These are phyloP conservation scores for Pugionium dolabratum DNA, from an alignment of 345 rosid species.

Conservation along the genomic window DNA sequence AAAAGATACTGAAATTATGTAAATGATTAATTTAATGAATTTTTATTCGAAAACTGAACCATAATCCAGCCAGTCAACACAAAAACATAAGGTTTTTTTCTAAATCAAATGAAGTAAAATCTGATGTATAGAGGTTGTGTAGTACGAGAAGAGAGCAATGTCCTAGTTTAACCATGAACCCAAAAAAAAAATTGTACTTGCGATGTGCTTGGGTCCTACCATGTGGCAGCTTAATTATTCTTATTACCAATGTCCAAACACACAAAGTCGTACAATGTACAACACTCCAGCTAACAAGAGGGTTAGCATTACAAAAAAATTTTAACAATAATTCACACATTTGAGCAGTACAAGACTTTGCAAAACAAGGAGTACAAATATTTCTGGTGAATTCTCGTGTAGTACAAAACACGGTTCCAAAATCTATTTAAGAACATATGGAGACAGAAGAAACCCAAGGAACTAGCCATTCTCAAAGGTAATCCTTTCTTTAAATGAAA, in stretches of 20 bases:
- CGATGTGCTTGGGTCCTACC: conserved; percentile 35
- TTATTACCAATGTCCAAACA: conserved; percentile 3
- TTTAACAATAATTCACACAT: too few relatives aligned
- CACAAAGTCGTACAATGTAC: conserved; percentile 17
- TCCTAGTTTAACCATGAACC: conserved; percentile 2
- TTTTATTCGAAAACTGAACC: neutral
- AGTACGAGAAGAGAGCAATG: conserved; percentile 14
- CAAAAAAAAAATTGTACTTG: conserved; percentile 6
- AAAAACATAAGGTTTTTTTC: too few relatives aligned
- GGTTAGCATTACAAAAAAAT: conserved; percentile 6
- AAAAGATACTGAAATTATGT: neutral
- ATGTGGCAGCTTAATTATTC: conserved; percentile 36
- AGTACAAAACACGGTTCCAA: conserved; percentile 35
- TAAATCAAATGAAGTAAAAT: neutral
- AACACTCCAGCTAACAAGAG: neutral
- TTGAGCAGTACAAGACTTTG: conserved; percentile 27
- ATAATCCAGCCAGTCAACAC: neutral
- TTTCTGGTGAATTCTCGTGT: conserved; percentile 23
- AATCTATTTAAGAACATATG: conserved; percentile 35
- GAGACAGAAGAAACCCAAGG: conserved; percentile 3
- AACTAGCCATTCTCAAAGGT: conserved; percentile 16
- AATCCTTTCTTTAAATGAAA: conserved; percentile 6
- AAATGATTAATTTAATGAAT: too few relatives aligned
- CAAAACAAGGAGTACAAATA: conserved; percentile 28
- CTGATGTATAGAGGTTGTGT: neutral